Percentiles rank a stretch among this genome's conserved stretches.
Evolutionary conservation across 2,329 filamentous ascomycete genomes (phyloP).

Genomic region (Xylaria sp.): DNA sequence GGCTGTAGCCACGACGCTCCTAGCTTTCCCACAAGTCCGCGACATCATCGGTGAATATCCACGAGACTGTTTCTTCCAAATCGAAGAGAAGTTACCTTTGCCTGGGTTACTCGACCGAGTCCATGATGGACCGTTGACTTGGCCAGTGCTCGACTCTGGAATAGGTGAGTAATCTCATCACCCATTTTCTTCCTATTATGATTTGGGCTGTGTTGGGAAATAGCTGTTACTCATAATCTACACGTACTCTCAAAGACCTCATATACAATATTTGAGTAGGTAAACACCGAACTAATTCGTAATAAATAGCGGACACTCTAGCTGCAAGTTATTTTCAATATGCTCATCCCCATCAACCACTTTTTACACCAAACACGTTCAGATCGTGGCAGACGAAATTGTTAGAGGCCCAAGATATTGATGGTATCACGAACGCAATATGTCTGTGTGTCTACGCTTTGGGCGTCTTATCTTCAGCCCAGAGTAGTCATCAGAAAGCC

Average conservation of each 20-base stretch:
- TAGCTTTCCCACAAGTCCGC: conserved; percentile 50
- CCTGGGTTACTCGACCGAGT: conserved; percentile 48
- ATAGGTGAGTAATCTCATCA: conserved; percentile 30
- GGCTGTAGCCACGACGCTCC: conserved; percentile 49
- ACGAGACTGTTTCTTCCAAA: conserved; percentile 49
- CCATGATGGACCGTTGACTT: conserved; percentile 40
- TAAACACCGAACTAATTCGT: conserved; percentile 4
- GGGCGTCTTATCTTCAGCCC: conserved; percentile 45
- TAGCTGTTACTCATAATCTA: background rate
- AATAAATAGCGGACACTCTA: conserved; percentile 42
- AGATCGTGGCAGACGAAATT: conserved; percentile 46
- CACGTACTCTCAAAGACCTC: background rate
- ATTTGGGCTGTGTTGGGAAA: background rate
- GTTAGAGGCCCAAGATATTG: conserved; percentile 42
- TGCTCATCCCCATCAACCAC: conserved; percentile 51
- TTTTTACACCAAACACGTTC: conserved; percentile 49
- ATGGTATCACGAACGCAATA: conserved; percentile 49
- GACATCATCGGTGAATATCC: conserved; percentile 50
- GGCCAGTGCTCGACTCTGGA: conserved; percentile 46
- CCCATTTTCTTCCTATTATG: background rate
- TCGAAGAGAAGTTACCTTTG: conserved; percentile 50
- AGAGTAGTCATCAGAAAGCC: conserved; percentile 37
- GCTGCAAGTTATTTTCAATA: conserved; percentile 50
- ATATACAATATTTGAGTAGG: background rate
- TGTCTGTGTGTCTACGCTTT: conserved; percentile 53